Evolutionary conservation across 1,139 yeast species (phyloP), one percentile per base, ranked within the genome.

Genomic region (Nakaseomyces delphensis): DNA sequence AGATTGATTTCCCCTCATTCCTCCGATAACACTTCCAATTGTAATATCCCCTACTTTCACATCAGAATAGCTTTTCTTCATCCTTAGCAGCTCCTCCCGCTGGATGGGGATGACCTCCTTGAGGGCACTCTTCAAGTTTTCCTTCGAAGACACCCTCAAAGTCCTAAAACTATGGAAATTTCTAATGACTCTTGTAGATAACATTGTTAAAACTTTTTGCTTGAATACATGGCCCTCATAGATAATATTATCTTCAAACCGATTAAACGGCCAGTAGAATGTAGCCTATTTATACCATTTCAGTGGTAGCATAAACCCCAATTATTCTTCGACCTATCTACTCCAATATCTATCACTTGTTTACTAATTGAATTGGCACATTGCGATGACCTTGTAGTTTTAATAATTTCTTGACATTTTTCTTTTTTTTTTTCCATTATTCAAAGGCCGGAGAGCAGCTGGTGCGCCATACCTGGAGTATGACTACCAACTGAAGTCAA

Each of bases 1-100:
- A 10, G 73, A 63, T 52, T 66, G 66, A 43, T 70, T 63, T 1
- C 77, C 78, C 45, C 79, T 65, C 79, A 74, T 75, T 8, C 80
- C 80, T 20, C 79, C 79, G 33, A 73, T 51, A 19, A 71, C 53
- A 37, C 65, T 64, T 20, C 66, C 70, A 27, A 73, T 69, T 19
- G 74, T 68, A 40, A 70, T 59, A 20, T 68, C 69, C 13, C 72
- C 76, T 14, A 72, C 49, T 30, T 57, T 55, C 14, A 56, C 55
- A 36, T 51, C 39, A 14, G 60, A 57, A 38, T 59, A 53, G 25
- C 63, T 56, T 36, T 65, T 56, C 55, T 68, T 72, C 41, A 73
- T 64, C 36, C 63, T 54, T 41, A 62, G 54, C 45, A 67, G 57
- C 18, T 62, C 64, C 43, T 66, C 69, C 30, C 63, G 54, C 47